Percentiles rank a stretch among this genome's conserved stretches.
Evolutionary conservation across 208 protist genomes (phyloP).

Genomic region (Leishmania lainsoni): DNA sequence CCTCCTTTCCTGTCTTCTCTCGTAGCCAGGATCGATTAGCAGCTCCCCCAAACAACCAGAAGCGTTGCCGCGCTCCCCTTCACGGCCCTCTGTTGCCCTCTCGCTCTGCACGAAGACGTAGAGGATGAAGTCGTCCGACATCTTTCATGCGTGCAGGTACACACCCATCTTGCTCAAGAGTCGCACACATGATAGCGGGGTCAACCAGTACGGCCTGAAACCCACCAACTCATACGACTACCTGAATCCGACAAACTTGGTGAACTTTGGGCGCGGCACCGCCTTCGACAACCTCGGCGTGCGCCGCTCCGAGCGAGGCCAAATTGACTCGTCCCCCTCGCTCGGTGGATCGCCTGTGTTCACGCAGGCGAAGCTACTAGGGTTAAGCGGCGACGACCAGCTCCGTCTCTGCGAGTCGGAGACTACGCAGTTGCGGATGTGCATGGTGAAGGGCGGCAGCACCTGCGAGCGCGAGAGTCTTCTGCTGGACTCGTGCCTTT

Average conservation of each 20-base stretch:
- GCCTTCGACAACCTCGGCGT: slow-evolving; percentile 87
- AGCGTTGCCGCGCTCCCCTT: not conserved
- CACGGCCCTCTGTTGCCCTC: not conserved
- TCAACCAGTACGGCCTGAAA: slow-evolving; percentile 87
- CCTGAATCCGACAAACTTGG: slow-evolving; percentile 86
- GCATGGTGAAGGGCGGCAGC: slow-evolving; percentile 82
- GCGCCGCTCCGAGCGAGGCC: slow-evolving; percentile 69
- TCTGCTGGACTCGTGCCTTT: slow-evolving; percentile 74
- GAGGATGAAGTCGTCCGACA: slow-evolving; percentile 71
- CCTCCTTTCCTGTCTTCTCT: not conserved
- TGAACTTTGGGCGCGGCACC: slow-evolving; percentile 90
- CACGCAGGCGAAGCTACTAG: slow-evolving; percentile 77
- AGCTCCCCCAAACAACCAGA: not conserved
- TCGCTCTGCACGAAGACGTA: not conserved
- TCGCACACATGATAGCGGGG: slow-evolving; percentile 69
- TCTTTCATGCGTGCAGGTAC: slow-evolving; percentile 61
- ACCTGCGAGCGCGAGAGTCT: slow-evolving; percentile 82
- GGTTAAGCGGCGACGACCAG: slow-evolving; percentile 82
- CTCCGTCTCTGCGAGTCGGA: slow-evolving; percentile 83
- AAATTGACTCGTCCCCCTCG: slow-evolving; percentile 84
- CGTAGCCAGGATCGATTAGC: not conserved
- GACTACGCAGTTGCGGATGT: slow-evolving; percentile 86
- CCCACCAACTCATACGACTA: slow-evolving; percentile 83
- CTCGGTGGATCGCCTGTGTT: slow-evolving; percentile 79
- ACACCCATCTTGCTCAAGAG: slow-evolving; percentile 75